Evolutionary conservation across 257 asterid genomes (phyloP).

Genomic region (Solanum dulcamara): DNA sequence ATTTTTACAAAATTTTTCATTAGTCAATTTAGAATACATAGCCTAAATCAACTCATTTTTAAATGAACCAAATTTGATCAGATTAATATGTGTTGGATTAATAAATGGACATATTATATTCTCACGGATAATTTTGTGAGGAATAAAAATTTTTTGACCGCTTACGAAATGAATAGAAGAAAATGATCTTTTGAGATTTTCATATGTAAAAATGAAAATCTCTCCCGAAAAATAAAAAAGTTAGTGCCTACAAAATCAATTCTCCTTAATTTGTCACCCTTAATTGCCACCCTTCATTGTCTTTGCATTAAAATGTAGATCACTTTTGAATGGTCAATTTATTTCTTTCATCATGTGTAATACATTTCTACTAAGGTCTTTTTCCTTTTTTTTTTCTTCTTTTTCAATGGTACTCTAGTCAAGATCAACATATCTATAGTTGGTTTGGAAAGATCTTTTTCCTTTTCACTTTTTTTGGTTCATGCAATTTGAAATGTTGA

Average conservation of each 20-base stretch:
- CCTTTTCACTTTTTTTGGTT: no score
- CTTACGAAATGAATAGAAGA: neutral
- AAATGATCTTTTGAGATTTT: neutral
- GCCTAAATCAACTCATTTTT: neutral
- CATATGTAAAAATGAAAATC: neutral
- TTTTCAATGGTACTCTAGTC: neutral
- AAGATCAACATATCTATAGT: neutral
- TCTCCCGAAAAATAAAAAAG: no score
- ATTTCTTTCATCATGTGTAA: neutral
- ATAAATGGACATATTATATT: neutral
- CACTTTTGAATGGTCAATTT: neutral
- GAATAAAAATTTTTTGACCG: neutral
- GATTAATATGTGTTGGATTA: neutral
- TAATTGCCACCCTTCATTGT: neutral
- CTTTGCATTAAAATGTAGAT: neutral
- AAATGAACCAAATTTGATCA: neutral
- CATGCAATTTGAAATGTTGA: neutral
- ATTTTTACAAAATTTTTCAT: neutral
- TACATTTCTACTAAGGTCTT: neutral
- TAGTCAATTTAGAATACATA: neutral
- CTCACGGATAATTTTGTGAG: neutral
- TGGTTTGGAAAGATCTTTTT: neutral
- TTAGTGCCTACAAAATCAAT: neutral
- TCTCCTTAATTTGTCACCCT: neutral
- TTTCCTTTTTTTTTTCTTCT: neutral